Base-by-base conservation (phyloP, 2,329 filamentous ascomycete species). In the Paracamarosporium sp. region DNA sequence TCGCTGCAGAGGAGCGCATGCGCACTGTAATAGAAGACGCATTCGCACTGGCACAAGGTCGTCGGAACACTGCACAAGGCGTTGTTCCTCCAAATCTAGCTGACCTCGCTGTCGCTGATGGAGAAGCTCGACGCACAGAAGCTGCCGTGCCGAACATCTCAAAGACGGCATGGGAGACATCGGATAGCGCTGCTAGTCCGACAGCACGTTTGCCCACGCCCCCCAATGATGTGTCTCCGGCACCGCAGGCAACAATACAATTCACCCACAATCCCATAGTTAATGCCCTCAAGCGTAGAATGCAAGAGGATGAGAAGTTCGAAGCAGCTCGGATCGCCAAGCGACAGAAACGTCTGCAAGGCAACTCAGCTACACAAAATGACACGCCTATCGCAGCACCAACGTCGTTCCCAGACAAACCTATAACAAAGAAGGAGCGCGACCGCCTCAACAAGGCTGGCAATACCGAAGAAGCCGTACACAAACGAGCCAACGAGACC, bases 401-500 rank as follows among this genome's bases (percentile, higher is more conserved):
- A n/a, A 57, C 73, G 7, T 63, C 70, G 33, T 51, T 69, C 15
- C 72, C 72, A 3, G 70, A 72, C 50, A 83, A 87, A 3, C 44
- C 44, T 4, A 83, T 91, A 50, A 90, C 90, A 4, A 97, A 97
- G 82, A 97, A 97, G 79, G 93, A 97, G 74, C 83, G 90, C 72
- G 92, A 89, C 76, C 90, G 88, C 62, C 84, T 90, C 64, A 86
- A 88, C n/a, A 89, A 92, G 58, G 81, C 83, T 3, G 91, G 90
- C 66, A 85, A 89, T 22, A 90, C 88, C 0, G 92, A 96, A 70
- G 90, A 90, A 17, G 89, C 89, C 57, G 90, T 89, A 63, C 92
- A 94, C 63, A 87, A 88, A 22, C 90, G 89, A 61, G 92, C 94
- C 25, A 97, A 97, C 72, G 91, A 91, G 53, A 97, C 93, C 0